These are phyloP conservation scores for Cercospora canescens DNA, from an alignment of 2,329 filamentous ascomycete genomes.

Conservation along the genomic window DNA sequence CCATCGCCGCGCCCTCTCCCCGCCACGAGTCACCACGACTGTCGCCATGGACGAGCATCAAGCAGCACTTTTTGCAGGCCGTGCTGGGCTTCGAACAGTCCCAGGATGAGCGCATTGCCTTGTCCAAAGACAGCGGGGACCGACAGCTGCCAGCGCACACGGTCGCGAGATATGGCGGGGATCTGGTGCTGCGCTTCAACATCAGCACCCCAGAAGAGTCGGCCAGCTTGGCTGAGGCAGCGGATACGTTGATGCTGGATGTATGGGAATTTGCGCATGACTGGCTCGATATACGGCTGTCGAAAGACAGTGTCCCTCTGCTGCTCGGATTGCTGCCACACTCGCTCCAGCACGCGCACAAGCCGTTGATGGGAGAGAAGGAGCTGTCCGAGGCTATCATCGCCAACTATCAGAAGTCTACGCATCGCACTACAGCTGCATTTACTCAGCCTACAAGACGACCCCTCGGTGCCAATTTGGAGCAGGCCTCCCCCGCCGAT, in stretches of 20 bases:
- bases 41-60: constrained; percentile 21
- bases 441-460: constrained; percentile 10
- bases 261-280: constrained; percentile 83
- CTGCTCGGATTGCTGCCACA: constrained; percentile 75
- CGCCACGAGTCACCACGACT: not conserved
- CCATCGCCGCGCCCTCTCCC: constrained; percentile 20
- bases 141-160: constrained; percentile 25
- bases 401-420: constrained; percentile 61
- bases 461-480: constrained; percentile 30
- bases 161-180: constrained; percentile 62
- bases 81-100: constrained; percentile 14
- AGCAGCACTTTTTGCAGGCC: constrained; percentile 16
- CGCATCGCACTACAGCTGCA: constrained; percentile 8
- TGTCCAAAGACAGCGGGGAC: not conserved
- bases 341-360: constrained; percentile 70
- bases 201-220: constrained; percentile 70
- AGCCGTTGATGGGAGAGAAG: constrained; percentile 72
- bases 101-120: constrained; percentile 2
- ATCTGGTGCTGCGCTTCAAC: constrained; percentile 89
- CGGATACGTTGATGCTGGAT: constrained; percentile 77
- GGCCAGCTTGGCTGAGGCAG: constrained; percentile 68
- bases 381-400: constrained; percentile 71
- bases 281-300: constrained; percentile 81
- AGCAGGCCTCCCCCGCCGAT: constrained; percentile 24
- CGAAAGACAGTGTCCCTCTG: constrained; percentile 73